Evolutionary conservation across 352 stramenopile genomes (phyloP).

Genomic region (Elongisporangium senticosum): DNA sequence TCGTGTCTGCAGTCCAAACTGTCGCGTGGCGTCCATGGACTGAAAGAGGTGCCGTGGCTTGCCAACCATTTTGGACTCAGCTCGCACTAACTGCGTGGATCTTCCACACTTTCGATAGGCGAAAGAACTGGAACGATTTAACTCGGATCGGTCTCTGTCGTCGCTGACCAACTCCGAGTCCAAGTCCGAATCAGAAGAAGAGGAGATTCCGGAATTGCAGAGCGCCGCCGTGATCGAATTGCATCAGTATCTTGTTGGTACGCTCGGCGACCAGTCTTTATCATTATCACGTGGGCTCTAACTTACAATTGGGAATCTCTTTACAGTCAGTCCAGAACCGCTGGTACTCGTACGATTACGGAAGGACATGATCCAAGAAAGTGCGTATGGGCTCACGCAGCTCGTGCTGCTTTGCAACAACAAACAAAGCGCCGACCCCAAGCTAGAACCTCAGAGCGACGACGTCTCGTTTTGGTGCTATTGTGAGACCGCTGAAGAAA

Average conservation of each 20-base stretch:
- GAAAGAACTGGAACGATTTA: slow-evolving; percentile 17
- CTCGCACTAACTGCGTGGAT: neutral
- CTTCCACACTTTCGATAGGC: slow-evolving; percentile 13
- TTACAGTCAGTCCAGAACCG: slow-evolving; percentile 67
- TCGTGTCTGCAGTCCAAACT: slow-evolving; percentile 75
- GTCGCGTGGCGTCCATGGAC: slow-evolving; percentile 64
- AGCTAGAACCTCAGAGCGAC: slow-evolving; percentile 10
- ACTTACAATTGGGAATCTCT: neutral
- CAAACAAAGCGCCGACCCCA: slow-evolving; percentile 5
- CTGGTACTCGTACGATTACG: slow-evolving; percentile 71
- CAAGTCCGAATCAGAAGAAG: slow-evolving; percentile 5
- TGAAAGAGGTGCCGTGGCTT: slow-evolving; percentile 55
- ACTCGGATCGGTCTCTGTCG: neutral
- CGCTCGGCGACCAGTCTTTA: neutral
- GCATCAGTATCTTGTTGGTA: slow-evolving; percentile 74
- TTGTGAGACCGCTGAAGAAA: slow-evolving; percentile 79
- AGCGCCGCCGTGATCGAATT: slow-evolving; percentile 38
- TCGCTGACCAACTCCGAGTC: neutral
- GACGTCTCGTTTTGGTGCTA: slow-evolving; percentile 79
- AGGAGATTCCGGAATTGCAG: slow-evolving; percentile 1
- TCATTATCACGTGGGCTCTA: neutral
- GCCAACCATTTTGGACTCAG: neutral
- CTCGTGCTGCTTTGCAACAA: slow-evolving; percentile 55
- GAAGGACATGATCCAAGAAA: slow-evolving; percentile 67
- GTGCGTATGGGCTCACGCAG: slow-evolving; percentile 75